Evolutionary conservation across 2,329 filamentous ascomycete genomes (phyloP).

Genomic region (Aspergillus persii): DNA sequence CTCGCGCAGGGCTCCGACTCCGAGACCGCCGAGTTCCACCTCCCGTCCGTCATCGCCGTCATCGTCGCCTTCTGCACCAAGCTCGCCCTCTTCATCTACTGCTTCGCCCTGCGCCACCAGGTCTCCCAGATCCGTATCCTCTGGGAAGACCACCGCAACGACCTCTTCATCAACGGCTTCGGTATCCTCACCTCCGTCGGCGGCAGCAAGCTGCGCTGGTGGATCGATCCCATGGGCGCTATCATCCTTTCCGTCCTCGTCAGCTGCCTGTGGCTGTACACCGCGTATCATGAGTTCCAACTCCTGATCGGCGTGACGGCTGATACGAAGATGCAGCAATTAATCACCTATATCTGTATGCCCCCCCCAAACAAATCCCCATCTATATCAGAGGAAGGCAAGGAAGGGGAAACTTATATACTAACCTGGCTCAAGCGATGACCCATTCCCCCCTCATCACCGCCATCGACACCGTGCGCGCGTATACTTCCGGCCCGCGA

Average conservation of each 20-base stretch:
- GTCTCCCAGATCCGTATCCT: conserved; percentile 90
- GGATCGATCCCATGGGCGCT: conserved; percentile 91
- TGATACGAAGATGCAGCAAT: conserved; percentile 79
- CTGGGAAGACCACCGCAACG: conserved; percentile 96
- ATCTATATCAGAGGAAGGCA: too few species aligned
- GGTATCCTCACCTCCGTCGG: conserved; percentile 89
- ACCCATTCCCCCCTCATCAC: conserved; percentile 80
- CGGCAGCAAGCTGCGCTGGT: conserved; percentile 85
- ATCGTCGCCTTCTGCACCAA: conserved; percentile 82
- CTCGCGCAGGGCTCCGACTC: conserved; percentile 52
- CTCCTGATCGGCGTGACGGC: conserved; percentile 87
- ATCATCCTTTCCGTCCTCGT: conserved; percentile 79
- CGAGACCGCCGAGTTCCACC: conserved; percentile 65
- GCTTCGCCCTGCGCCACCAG: conserved; percentile 83
- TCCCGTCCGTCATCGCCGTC: conserved; percentile 83
- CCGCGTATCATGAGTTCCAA: conserved; percentile 85
- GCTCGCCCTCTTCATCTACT: conserved; percentile 80
- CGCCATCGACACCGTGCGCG: conserved; percentile 91
- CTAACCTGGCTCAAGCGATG: conserved; percentile 51
- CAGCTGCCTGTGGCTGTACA: conserved; percentile 75
- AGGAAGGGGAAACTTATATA: background rate
- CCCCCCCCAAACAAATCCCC: too few species aligned
- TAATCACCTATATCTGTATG: conserved; percentile 88
- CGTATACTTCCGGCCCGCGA: conserved; percentile 84
- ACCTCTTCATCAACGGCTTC: conserved; percentile 93